These are phyloP conservation scores for Cenococcum geophilum DNA, from an alignment of 495 filamentous ascomycete species.

Conservation along the genomic window DNA sequence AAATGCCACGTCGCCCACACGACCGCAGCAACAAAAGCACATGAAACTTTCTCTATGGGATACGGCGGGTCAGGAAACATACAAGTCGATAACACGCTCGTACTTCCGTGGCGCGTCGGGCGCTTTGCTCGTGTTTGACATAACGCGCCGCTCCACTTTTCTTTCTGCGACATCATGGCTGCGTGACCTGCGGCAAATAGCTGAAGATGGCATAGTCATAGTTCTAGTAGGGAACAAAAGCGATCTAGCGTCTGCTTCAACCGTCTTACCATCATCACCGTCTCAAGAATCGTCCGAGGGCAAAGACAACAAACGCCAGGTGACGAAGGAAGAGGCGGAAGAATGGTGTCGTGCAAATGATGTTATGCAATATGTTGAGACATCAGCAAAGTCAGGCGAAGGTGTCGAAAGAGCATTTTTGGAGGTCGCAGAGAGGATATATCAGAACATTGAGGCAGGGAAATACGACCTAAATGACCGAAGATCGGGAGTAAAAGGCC, in stretches of 20 bases:
- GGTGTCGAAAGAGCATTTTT: conserved; percentile 89
- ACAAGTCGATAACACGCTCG: conserved; percentile 87
- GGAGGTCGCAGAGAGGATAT: conserved; percentile 87
- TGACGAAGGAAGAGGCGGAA: conserved; percentile 71
- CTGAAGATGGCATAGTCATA: conserved; percentile 88
- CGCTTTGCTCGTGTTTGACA: conserved; percentile 91
- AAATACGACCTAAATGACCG: conserved; percentile 92
- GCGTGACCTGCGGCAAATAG: conserved; percentile 83
- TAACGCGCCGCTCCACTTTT: conserved; percentile 80
- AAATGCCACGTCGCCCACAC: conserved; percentile 33
- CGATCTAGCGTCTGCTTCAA: conserved; percentile 55
- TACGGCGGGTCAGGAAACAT: conserved; percentile 94
- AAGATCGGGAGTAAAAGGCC: conserved; percentile 85
- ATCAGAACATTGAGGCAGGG: conserved; percentile 88
- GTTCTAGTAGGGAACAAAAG: conserved; percentile 93
- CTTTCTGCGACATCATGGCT: conserved; percentile 82
- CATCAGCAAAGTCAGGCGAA: conserved; percentile 88
- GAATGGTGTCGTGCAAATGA: conserved; percentile 80
- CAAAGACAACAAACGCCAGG: conserved; percentile 62
- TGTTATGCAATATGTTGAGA: conserved; percentile 87
- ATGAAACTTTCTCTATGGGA: conserved; percentile 82
- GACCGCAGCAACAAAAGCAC: conserved; percentile 53
- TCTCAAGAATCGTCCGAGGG: conserved; percentile 25
- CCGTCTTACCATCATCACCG: conserved; percentile 15
- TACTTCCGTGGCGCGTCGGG: conserved; percentile 94